Evolutionary conservation across 2,329 filamentous ascomycete species (phyloP).

Genomic region (Ophiostoma ulmi): DNA sequence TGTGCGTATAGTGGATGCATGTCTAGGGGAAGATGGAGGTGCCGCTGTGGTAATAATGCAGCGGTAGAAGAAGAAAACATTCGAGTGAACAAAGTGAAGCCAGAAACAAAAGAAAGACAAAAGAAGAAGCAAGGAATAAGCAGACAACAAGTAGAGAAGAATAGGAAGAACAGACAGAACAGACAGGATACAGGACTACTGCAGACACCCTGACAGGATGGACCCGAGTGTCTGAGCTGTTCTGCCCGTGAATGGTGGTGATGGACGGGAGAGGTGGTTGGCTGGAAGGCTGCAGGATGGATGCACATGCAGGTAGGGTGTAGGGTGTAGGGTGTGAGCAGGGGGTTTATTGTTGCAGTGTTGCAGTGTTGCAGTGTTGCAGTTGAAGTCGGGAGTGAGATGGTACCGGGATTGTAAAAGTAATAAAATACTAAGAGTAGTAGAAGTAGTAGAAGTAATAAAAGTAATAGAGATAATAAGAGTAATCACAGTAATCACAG

Average conservation of each 20-base stretch:
- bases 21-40: background rate
- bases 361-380: background rate
- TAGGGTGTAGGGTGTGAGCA: background rate
- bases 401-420: background rate
- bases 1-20: background rate
- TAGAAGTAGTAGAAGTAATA: background rate
- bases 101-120: background rate
- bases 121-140: background rate
- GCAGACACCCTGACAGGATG: background rate
- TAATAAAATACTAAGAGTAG: background rate
- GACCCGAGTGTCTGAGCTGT: slow-evolving; percentile 1
- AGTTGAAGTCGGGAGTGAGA: background rate
- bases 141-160: background rate
- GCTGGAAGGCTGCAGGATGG: background rate
- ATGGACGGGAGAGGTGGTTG: background rate
- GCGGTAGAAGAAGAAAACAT: background rate
- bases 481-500: no score
- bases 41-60: background rate
- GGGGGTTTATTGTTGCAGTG: background rate
- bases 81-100: background rate
- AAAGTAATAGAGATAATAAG: background rate
- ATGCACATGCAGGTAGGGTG: background rate
- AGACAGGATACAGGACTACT: background rate
- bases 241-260: background rate
- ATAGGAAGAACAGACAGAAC: background rate